These are phyloP conservation scores for Penicillium diatomitis DNA, from an alignment of 495 filamentous ascomycete genomes.

Conservation along the genomic window DNA sequence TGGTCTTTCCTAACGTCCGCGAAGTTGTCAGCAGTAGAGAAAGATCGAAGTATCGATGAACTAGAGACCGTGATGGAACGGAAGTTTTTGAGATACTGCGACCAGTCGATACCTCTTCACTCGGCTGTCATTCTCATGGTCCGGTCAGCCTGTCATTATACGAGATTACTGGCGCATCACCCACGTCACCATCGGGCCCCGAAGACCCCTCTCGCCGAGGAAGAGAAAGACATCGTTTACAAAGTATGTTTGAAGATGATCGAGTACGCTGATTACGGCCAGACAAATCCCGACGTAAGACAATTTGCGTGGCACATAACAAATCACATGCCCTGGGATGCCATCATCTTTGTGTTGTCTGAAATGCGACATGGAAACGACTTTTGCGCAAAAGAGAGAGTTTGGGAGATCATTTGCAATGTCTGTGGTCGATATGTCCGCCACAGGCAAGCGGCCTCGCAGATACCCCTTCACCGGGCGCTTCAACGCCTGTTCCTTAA, in stretches of 20 bases:
- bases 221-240: slow-evolving; percentile 32
- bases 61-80: slow-evolving; percentile 26
- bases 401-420: slow-evolving; percentile 25
- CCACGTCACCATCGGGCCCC: slow-evolving; percentile 30
- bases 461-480: slow-evolving; percentile 24
- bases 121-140: slow-evolving; percentile 41
- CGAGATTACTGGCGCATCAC: slow-evolving; percentile 31
- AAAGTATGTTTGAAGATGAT: slow-evolving; percentile 27
- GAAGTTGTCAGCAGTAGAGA: slow-evolving; percentile 35
- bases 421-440: slow-evolving; percentile 19
- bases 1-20: slow-evolving; percentile 24
- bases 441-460: slow-evolving; percentile 9
- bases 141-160: slow-evolving; percentile 23
- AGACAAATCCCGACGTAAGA: slow-evolving; percentile 15
- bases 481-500: slow-evolving; percentile 28
- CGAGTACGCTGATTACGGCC: slow-evolving; percentile 23
- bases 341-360: slow-evolving; percentile 33
- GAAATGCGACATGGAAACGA: slow-evolving; percentile 25
- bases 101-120: slow-evolving; percentile 53
- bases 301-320: slow-evolving; percentile 28
- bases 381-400: slow-evolving; percentile 20
- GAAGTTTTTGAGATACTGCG: slow-evolving; percentile 47
- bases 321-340: slow-evolving; percentile 33
- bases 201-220: slow-evolving; percentile 16
- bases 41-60: slow-evolving; percentile 34